These are phyloP conservation scores for Fusarium algeriense DNA, from an alignment of 2,329 filamentous ascomycete species.

Conservation along the genomic window DNA sequence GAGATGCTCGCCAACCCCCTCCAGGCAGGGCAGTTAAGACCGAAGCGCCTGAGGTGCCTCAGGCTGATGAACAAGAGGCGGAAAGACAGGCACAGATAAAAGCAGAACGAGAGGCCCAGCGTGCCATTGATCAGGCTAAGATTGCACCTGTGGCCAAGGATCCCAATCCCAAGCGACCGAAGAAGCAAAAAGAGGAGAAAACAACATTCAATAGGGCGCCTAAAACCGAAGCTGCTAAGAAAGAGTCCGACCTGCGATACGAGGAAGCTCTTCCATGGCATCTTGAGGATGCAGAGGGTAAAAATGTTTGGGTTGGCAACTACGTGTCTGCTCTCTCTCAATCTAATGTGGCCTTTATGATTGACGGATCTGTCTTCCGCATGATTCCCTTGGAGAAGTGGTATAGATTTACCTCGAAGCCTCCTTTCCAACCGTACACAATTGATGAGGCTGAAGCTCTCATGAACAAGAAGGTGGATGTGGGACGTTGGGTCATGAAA, in stretches of 20 bases:
- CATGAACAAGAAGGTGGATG: constrained; percentile 82
- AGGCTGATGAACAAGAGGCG: constrained; percentile 68
- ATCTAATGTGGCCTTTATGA: constrained; percentile 83
- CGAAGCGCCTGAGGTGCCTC: constrained; percentile 60
- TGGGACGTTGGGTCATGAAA: constrained; percentile 84
- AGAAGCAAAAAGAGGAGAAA: constrained; percentile 84
- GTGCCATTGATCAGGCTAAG: constrained; percentile 88
- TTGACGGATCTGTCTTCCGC: constrained; percentile 77
- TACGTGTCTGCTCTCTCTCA: constrained; percentile 92
- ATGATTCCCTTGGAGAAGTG: constrained; percentile 96
- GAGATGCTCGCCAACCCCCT: constrained; percentile 80
- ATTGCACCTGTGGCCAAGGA: constrained; percentile 86
- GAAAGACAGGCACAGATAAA: constrained; percentile 76
- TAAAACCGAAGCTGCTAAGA: constrained; percentile 82
- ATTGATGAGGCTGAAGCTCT: constrained; percentile 88
- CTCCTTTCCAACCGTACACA: constrained; percentile 80
- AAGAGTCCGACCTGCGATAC: constrained; percentile 79
- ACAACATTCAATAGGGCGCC: constrained; percentile 89
- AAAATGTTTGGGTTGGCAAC: constrained; percentile 91
- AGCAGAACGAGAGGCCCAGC: constrained; percentile 85
- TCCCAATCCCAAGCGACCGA: constrained; percentile 60
- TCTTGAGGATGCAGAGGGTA: constrained; percentile 94
- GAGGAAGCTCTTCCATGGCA: constrained; percentile 98
- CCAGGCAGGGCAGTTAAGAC: constrained; percentile 74
- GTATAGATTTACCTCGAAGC: constrained; percentile 88